These are phyloP conservation scores for Kodamaea plutei DNA, from an alignment of 1,139 yeast genomes.

Conservation along the genomic window DNA sequence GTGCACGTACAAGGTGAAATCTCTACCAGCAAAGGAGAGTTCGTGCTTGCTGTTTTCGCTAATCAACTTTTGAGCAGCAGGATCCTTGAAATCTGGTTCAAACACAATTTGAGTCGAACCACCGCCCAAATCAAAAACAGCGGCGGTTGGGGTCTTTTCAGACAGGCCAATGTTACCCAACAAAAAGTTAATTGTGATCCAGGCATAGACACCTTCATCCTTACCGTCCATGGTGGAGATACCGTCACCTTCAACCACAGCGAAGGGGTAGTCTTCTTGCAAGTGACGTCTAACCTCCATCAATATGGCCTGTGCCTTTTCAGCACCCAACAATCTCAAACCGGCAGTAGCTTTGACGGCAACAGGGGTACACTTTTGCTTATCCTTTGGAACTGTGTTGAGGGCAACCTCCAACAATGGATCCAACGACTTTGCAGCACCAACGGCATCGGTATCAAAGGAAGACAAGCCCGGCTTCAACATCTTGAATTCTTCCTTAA, in stretches of 20 bases:
- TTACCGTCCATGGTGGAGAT: constrained; percentile 91
- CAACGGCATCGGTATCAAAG: constrained; percentile 71
- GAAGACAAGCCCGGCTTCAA: constrained; percentile 88
- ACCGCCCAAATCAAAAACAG: constrained; percentile 97
- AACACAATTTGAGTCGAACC: constrained; percentile 98
- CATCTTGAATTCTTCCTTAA: constrained; percentile 82
- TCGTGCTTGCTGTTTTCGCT: constrained; percentile 89
- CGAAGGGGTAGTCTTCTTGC: constrained; percentile 79
- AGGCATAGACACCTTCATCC: constrained; percentile 98
- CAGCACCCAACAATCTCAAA: constrained; percentile 77
- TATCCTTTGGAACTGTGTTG: constrained; percentile 65
- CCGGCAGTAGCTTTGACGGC: constrained; percentile 99
- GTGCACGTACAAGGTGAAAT: constrained; percentile 84
- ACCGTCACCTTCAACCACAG: constrained; percentile 76
- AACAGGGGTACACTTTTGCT: constrained; percentile 80
- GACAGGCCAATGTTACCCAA: constrained; percentile 85
- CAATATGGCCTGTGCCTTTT: constrained; percentile 65
- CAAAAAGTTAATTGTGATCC: constrained; percentile 94
- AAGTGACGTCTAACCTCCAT: constrained; percentile 72
- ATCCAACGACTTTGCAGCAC: constrained; percentile 87
- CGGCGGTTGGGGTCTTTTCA: constrained; percentile 78
- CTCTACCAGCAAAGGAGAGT: constrained; percentile 73
- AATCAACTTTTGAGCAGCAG: constrained; percentile 50
- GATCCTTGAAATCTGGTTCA: constrained; percentile 68
- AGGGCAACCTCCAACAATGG: constrained; percentile 73